Base-by-base conservation (phyloP, 179 eudicot species). In the Drosera spatulata region DNA sequence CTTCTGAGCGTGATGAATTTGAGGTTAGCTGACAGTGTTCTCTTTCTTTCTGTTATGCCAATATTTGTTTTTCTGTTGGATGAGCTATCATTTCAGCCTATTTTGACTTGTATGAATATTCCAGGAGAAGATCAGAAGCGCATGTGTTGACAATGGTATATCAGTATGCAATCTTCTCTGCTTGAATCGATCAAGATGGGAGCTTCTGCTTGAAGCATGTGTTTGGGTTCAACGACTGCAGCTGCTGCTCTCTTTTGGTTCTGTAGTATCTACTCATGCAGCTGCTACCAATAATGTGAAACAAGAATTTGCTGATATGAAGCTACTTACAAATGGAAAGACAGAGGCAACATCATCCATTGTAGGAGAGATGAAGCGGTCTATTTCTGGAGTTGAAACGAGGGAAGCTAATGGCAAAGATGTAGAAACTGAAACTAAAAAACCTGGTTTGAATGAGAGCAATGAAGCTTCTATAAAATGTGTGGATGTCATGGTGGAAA, bases 181-280 rank as follows among this genome's bases (percentile, higher is more conserved):
- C 62, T 71, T 91, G 80, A 91, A 91, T 61, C 74, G 72, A 51
- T 56, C 86, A 57, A 71, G 77, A 7, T 77, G 75, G 72, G 98
- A 76, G 53, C 83, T 91, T 65, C 59, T 82, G 46, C 79, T 91
- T 49, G 87, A 79, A 78, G 85, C 89, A 4, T 80, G 73, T 58
- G 55, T 88, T 43, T 91, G 98, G 98, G 82, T 82, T 69, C 79
- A 62, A 8, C 85, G 98, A 60, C 68, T 91, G 61, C 81, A 84
- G 43, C 68, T 78, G 39, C 63, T 88, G 53, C 75, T 77, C 63
- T 85, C 86, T 41, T 77, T 85, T 56, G 82, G 75, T 57, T 67
- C 76, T 55, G 55, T 39, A 33, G 58, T 58, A 43, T 53, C 61
- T 64, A 22, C 33, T 22, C 55, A 66, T 63, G 51, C 59, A 51